These are phyloP conservation scores for Starmerella vaccinii DNA, from an alignment of 805 yeast species.

Conservation along the genomic window DNA sequence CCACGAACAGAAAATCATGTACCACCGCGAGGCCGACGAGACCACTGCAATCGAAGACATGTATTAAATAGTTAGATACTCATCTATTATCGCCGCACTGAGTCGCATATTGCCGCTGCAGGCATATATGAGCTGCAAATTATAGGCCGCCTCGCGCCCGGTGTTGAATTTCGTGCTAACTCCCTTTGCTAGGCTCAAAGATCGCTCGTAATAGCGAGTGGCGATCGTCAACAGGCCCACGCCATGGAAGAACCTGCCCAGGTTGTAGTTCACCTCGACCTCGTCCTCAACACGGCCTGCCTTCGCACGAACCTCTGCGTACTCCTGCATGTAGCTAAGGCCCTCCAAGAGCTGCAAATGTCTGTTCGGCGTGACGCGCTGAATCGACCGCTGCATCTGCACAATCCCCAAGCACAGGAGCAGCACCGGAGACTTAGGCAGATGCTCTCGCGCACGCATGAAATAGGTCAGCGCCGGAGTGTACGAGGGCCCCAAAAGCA, in stretches of 20 bases:
- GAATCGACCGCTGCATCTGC: constrained; percentile 84
- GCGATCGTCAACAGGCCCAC: constrained; percentile 71
- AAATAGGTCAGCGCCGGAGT: constrained; percentile 73
- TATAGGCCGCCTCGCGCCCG: constrained; percentile 75
- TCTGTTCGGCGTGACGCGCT: constrained; percentile 73
- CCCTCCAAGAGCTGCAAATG: constrained; percentile 86
- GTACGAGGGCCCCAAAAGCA: constrained; percentile 74
- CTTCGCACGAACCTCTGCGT: constrained; percentile 42
- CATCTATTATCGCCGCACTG: constrained; percentile 55
- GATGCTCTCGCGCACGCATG: constrained; percentile 55
- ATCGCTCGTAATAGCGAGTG: constrained; percentile 59
- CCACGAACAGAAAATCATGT: constrained; percentile 32
- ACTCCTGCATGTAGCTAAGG: constrained; percentile 63
- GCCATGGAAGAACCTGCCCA: constrained; percentile 78
- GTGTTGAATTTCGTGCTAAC: constrained; percentile 42
- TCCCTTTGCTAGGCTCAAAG: constrained; percentile 31
- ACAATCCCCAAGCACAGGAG: constrained; percentile 66
- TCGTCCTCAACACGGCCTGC: constrained; percentile 9
- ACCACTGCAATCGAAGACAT: constrained; percentile 30
- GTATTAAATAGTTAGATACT: constrained; percentile 39
- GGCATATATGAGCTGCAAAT: constrained; percentile 63
- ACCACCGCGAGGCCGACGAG: constrained; percentile 26
- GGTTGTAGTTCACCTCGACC: constrained; percentile 62
- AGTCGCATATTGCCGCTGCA: constrained; percentile 59
- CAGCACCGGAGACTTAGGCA: constrained; percentile 68